phyloP scores from a whole-genome alignment of 140 eudicot genomes.

The Oenanthe javanica region DNA sequence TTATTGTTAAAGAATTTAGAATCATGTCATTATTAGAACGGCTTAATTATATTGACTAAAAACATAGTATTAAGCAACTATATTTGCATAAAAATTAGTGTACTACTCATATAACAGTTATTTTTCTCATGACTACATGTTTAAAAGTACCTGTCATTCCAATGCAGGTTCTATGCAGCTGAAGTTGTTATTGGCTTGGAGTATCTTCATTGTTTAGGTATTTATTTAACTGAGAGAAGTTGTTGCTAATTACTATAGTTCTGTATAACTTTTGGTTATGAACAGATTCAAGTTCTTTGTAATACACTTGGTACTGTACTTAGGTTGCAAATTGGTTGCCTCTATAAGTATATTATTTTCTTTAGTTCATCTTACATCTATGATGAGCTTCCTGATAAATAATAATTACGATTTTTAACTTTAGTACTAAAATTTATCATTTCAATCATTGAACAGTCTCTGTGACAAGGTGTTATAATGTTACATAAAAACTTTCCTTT shows the following conservation, averaged over 20 bases:
- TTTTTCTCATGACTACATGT: background rate
- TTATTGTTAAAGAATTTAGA: background rate
- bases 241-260: background rate
- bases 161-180: conserved; percentile 87
- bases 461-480: background rate
- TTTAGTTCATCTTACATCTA: background rate
- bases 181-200: conserved; percentile 95
- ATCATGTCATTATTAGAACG: background rate
- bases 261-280: background rate
- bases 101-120: background rate
- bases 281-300: background rate
- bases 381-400: background rate
- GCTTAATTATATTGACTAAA: background rate
- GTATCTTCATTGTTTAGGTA: conserved; percentile 98
- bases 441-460: background rate
- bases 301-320: background rate
- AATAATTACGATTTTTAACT: background rate
- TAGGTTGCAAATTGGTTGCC: background rate
- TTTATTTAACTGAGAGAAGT: background rate
- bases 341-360: background rate
- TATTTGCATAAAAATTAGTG: background rate
- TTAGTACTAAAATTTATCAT: background rate
- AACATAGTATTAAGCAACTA: background rate
- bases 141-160: background rate
- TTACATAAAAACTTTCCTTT: background rate